Evolutionary conservation across 202 grass and related monocot genomes (phyloP).

Genomic region (Dendrocalamus latiflorus): DNA sequence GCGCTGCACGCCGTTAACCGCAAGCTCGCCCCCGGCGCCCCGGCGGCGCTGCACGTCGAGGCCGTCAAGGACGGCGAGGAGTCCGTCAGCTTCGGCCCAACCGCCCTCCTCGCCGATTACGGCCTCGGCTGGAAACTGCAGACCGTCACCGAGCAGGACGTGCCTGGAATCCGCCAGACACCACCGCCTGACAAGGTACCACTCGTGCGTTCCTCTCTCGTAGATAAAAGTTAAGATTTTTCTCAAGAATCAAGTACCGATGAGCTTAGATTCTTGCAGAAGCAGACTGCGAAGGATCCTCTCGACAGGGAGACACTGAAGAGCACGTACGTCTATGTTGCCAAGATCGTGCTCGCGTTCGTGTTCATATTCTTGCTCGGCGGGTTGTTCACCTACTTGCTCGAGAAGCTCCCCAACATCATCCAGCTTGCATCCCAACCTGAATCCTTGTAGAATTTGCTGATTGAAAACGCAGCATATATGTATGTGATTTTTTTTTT

Average conservation of each 20-base stretch:
- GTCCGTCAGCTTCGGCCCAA: constrained; percentile 71
- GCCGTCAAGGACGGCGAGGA: constrained; percentile 79
- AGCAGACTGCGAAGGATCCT: constrained; percentile 7
- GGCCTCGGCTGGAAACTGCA: constrained; percentile 74
- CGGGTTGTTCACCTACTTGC: constrained; percentile 57
- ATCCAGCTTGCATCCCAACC: constrained; percentile 3
- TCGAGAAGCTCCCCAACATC: constrained; percentile 63
- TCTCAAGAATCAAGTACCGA: not conserved
- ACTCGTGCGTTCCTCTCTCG: too few relatives aligned
- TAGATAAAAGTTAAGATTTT: not conserved
- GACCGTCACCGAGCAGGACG: constrained; percentile 60
- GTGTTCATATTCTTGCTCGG: constrained; percentile 71
- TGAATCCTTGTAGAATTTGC: constrained; percentile 10
- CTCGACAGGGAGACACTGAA: not conserved
- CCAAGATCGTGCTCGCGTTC: constrained; percentile 63
- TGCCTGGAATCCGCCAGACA: constrained; percentile 1
- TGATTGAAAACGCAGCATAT: not conserved
- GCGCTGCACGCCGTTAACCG: constrained; percentile 65
- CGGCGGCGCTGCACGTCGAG: constrained; percentile 66
- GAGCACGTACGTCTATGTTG: constrained; percentile 35
- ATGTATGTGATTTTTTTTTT: not conserved
- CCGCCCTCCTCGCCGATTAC: constrained; percentile 62
- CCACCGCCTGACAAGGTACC: not conserved
- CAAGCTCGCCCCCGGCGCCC: constrained; percentile 45
- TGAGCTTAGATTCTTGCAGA: not conserved